These are phyloP conservation scores for Glycine latifolia DNA, from an alignment of 306 rosid species.

Conservation along the genomic window DNA sequence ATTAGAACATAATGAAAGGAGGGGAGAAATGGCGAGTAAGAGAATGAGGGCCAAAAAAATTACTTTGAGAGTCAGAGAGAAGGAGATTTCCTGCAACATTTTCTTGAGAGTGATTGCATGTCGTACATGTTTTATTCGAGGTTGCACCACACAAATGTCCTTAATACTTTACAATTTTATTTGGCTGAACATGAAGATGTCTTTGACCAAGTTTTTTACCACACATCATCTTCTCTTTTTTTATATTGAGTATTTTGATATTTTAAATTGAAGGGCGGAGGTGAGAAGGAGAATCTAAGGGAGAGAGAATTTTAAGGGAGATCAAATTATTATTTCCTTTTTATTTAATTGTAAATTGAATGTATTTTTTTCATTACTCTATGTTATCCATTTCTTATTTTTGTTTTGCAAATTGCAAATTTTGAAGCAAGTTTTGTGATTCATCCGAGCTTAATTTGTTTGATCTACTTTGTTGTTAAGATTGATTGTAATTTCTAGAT, in stretches of 20 bases:
- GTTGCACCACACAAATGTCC: constrained; percentile 11
- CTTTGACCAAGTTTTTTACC: constrained; percentile 13
- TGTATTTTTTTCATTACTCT: background rate
- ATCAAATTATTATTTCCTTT: background rate
- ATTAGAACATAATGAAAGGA: background rate
- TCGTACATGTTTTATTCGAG: constrained; percentile 26
- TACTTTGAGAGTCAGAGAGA: background rate
- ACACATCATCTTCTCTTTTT: constrained; percentile 10
- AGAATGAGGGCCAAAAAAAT: background rate
- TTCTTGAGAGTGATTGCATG: constrained; percentile 31
- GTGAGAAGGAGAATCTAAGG: constrained; percentile 27
- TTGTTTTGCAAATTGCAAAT: too few species aligned
- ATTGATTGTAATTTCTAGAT: too few species aligned
- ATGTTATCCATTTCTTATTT: too few species aligned
- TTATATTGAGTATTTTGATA: background rate
- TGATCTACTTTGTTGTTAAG: too few species aligned
- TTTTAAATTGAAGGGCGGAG: constrained; percentile 29
- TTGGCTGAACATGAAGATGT: background rate
- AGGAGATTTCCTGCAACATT: constrained; percentile 3
- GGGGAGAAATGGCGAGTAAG: background rate
- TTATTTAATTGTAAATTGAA: background rate
- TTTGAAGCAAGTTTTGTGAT: too few species aligned
- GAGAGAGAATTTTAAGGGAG: constrained; percentile 40
- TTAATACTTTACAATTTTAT: background rate
- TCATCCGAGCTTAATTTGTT: too few species aligned